Base-by-base conservation (phyloP, 1,284 basidiomycete genomes). In the Rhodotorula mucilaginosa region DNA sequence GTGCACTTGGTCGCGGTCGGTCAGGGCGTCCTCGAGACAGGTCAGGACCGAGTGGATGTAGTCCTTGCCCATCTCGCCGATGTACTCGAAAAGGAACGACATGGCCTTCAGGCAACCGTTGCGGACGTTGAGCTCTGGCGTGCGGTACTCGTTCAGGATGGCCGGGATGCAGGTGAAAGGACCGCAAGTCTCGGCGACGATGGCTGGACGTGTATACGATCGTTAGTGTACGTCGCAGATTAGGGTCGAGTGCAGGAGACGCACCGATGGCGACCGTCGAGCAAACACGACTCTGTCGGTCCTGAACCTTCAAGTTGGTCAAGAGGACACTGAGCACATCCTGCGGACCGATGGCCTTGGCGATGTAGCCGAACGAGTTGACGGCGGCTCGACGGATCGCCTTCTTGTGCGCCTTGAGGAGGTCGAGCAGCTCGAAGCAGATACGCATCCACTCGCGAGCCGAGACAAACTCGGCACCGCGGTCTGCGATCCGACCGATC, bases 371-470 rank as follows among this genome's bases (percentile, higher is more conserved):
- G 77, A 99, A 99, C 5, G 95, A 97, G 85, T 99, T 99, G 83
- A 99, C 96, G 23, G 96, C 95, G 0, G 97, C 97, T 81, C 96
- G 92, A 68, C 97, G 90, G 79, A 99, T 99, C 51, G 92, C 95
- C 83, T 97, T 97, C 85, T 99, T 99, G 84, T 99, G 97, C 13
- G 97, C 97, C 82, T 99, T 99, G 79, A 99, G 86, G 57, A 99
- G 85, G 80, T 99, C 97, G 62, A 99, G 87, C 54, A 99, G 84
- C 82, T 99, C 97, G 82, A 99, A 99, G 81, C 97, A 99, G 81
- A 99, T 99, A 79, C 97, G 90, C 97, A 99, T 99, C 96, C 96
- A 99, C 83, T 99, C 97, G 80, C 96, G 88, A 31, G 97, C 96
- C 44, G 94, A 94, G 0, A 99, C 97, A 74, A 93, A 98, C 83